These are phyloP conservation scores for Guillardia theta DNA, from an alignment of 78 protist genomes.

Conservation along the genomic window DNA sequence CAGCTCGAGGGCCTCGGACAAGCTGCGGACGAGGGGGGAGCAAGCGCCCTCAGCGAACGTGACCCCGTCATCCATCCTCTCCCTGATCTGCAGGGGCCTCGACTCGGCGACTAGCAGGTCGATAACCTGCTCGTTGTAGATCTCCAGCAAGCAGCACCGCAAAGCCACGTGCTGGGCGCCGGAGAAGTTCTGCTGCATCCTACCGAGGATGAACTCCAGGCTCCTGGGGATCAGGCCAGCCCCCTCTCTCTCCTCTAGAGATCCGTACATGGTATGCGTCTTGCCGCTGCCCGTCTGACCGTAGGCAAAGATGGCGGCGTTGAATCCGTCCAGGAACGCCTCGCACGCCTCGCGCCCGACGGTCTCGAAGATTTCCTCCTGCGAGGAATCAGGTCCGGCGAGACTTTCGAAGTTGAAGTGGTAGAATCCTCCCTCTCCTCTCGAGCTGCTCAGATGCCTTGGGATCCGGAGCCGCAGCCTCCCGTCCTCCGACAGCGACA, in stretches of 20 bases:
- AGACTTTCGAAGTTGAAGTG: background rate
- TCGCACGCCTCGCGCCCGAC: slow-evolving; percentile 18
- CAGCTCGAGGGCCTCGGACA: background rate
- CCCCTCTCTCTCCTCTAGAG: background rate
- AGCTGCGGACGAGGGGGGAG: background rate
- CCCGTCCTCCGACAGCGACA: no score
- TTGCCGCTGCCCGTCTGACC: background rate
- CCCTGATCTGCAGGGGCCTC: background rate
- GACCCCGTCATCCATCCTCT: background rate
- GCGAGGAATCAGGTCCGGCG: background rate
- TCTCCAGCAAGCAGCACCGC: background rate
- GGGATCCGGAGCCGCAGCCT: no score
- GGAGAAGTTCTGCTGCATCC: background rate
- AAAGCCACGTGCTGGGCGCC: background rate
- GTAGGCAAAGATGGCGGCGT: background rate
- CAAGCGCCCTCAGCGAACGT: background rate
- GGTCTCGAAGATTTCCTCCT: background rate
- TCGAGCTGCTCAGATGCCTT: no score
- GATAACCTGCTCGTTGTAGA: slow-evolving; percentile 1
- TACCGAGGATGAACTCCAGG: background rate
- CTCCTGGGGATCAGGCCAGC: background rate
- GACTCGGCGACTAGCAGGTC: background rate
- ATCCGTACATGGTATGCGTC: background rate
- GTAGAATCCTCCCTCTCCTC: background rate
- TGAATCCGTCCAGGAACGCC: background rate